phyloP scores from a whole-genome alignment of 768 basidiomycete genomes.

The Holtermanniella nyarrowii region DNA sequence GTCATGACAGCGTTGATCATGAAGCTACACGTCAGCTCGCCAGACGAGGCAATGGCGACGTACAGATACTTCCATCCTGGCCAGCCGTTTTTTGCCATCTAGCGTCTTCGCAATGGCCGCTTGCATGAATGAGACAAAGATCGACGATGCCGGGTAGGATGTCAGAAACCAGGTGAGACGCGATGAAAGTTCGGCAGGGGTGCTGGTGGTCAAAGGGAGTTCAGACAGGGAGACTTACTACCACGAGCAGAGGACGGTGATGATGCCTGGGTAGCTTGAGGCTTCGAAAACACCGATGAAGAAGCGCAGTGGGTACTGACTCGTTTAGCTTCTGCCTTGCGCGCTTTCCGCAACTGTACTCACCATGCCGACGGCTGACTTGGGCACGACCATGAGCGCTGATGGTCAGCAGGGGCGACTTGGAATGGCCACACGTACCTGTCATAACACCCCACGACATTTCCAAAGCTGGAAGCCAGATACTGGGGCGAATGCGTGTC shows the following conservation, averaged over 20 bases:
- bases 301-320: conserved; percentile 19
- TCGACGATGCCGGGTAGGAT: conserved; percentile 16
- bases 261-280: conserved; percentile 14
- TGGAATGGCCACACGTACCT: no score
- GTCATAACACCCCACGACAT: no score
- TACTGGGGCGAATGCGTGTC: no score
- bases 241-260: conserved; percentile 8
- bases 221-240: conserved; percentile 9
- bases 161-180: neutral
- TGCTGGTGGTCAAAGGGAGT: no score
- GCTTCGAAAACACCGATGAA: conserved; percentile 26
- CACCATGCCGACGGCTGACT: no score
- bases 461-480: no score
- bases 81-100: conserved; percentile 9
- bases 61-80: conserved; percentile 18
- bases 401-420: no score
- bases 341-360: no score
- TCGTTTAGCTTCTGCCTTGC: no score
- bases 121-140: conserved; percentile 20
- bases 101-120: conserved; percentile 12
- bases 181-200: neutral
- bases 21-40: neutral
- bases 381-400: no score
- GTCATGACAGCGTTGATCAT: conserved; percentile 16
- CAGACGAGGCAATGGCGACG: conserved; percentile 1